Percentiles rank a stretch among this genome's conserved stretches.
Conservation (phyloP, 2,329 filamentous ascomycete genomes). For the Alternaria tenuissima region DNA sequence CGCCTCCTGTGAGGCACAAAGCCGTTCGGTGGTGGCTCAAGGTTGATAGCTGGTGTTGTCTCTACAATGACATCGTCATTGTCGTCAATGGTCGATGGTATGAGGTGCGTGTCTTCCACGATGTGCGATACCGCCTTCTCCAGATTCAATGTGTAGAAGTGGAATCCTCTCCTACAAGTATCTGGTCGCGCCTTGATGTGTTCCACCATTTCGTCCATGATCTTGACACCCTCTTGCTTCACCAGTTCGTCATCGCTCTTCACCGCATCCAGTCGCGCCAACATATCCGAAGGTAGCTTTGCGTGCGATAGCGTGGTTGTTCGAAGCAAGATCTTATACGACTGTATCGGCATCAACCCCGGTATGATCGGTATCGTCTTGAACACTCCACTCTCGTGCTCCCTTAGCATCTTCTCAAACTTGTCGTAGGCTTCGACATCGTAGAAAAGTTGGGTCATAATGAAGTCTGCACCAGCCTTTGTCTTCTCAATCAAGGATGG, state of each 20-base stretch:
- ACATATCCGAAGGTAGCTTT: constrained; percentile 74
- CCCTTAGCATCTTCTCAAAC: constrained; percentile 79
- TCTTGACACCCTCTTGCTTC: constrained; percentile 80
- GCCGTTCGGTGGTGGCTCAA: constrained; percentile 40
- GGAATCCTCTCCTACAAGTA: constrained; percentile 71
- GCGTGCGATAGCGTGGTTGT: constrained; percentile 96
- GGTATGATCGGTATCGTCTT: constrained; percentile 89
- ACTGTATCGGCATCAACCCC: constrained; percentile 96
- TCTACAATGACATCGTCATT: constrained; percentile 60
- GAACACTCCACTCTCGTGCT: constrained; percentile 85
- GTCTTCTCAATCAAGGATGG: constrained; percentile 91
- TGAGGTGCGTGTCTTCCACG: constrained; percentile 83
- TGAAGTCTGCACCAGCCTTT: constrained; percentile 90
- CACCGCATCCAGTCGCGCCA: constrained; percentile 74
- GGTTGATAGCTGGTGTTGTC: constrained; percentile 52
- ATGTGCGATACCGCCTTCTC: constrained; percentile 97
- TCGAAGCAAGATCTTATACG: constrained; percentile 92
- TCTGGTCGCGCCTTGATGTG: constrained; percentile 72
- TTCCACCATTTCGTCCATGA: constrained; percentile 84
- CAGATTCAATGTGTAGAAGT: constrained; percentile 96
- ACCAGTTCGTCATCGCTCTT: constrained; percentile 83
- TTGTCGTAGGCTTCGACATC: constrained; percentile 81
- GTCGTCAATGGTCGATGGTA: constrained; percentile 62
- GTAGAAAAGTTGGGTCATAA: constrained; percentile 99
- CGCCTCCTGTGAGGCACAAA: constrained; percentile 60